Conservation (phyloP, 2,329 filamentous ascomycete genomes). For the Botrytis squamosa region DNA sequence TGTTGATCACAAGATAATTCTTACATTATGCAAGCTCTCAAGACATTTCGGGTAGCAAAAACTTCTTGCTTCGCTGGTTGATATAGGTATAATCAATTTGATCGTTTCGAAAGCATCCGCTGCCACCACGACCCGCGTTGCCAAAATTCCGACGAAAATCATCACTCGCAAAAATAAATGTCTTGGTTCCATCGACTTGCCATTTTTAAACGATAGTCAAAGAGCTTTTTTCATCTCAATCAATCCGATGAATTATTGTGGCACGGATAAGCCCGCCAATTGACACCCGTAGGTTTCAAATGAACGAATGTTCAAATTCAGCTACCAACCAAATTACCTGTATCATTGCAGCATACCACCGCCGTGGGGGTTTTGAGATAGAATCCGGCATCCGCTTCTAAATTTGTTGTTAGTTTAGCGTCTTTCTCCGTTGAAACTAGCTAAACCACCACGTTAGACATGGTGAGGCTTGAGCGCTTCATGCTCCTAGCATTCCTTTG, state of each 20-base stretch:
- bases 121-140: background rate
- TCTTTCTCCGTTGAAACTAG: slow-evolving; percentile 3
- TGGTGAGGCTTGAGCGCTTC: slow-evolving; percentile 8
- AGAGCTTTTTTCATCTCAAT: background rate
- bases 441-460: background rate
- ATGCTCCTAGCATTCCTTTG: background rate
- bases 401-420: background rate
- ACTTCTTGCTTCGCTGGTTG: too few relatives aligned
- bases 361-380: background rate
- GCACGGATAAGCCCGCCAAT: background rate
- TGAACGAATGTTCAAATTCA: background rate
- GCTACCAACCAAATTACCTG: background rate
- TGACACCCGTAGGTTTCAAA: background rate
- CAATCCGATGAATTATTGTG: background rate
- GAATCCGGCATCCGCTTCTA: background rate
- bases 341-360: background rate
- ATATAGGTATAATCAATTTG: background rate
- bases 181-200: background rate
- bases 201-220: background rate
- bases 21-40: background rate
- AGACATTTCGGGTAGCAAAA: background rate
- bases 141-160: background rate
- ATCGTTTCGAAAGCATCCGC: background rate
- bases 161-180: background rate
- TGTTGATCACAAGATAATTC: background rate